phyloP scores from a whole-genome alignment of 164 flowering plant genomes.

The Santalum album region DNA sequence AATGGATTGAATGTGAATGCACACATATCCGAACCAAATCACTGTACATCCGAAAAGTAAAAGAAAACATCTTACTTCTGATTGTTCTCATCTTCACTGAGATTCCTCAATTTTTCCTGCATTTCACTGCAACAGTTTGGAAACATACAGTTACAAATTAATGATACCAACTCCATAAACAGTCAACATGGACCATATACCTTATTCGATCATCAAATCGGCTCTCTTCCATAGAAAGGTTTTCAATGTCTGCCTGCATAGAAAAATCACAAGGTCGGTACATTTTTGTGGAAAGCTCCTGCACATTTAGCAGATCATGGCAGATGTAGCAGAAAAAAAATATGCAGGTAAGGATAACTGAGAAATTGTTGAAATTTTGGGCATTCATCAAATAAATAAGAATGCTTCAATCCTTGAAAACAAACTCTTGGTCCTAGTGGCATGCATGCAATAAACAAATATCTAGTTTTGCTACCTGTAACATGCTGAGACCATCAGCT shows the following conservation, averaged over 20 bases:
- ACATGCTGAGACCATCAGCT: slow-evolving; percentile 27
- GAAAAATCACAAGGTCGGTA: slow-evolving; percentile 1
- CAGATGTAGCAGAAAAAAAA: too few relatives aligned
- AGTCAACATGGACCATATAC: slow-evolving; percentile 17
- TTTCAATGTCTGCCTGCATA: slow-evolving; percentile 76
- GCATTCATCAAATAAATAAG: too few relatives aligned
- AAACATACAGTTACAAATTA: slow-evolving; percentile 8
- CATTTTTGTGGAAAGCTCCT: neutral
- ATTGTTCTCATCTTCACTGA: slow-evolving; percentile 57
- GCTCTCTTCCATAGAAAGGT: slow-evolving; percentile 63
- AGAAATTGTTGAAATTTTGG: too few relatives aligned
- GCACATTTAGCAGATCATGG: too few relatives aligned
- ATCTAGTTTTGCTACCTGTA: slow-evolving; percentile 48
- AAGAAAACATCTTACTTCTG: slow-evolving; percentile 31
- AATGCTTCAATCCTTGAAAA: too few relatives aligned
- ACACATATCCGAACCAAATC: neutral
- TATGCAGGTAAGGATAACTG: too few relatives aligned
- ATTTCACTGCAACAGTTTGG: slow-evolving; percentile 31
- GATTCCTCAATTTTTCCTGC: slow-evolving; percentile 43
- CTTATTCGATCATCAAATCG: slow-evolving; percentile 67
- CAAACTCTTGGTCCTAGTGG: too few relatives aligned
- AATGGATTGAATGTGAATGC: neutral
- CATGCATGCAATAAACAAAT: slow-evolving; percentile 4
- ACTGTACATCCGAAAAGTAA: neutral
- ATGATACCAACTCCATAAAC: neutral